These are phyloP conservation scores for Blastobotrys buckinghamii DNA, from an alignment of 1,139 yeast genomes.

Conservation along the genomic window DNA sequence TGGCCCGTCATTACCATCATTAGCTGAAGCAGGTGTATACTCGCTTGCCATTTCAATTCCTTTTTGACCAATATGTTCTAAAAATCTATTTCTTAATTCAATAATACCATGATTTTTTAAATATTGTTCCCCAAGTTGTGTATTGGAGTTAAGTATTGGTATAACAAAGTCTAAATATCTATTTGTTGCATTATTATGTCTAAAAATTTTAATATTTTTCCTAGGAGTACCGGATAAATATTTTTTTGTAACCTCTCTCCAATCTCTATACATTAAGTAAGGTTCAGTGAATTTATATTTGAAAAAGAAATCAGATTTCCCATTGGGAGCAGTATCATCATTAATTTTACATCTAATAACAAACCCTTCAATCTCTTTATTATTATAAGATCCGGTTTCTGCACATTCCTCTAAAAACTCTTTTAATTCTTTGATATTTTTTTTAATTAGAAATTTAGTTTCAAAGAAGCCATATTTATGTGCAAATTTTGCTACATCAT, in stretches of 20 bases:
- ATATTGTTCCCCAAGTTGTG: conserved; percentile 43
- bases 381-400: conserved; percentile 64
- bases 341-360: conserved; percentile 59
- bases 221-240: conserved; percentile 43
- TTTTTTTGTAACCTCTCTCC: conserved; percentile 78
- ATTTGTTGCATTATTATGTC: conserved; percentile 55
- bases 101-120: conserved; percentile 67
- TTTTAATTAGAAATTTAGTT: conserved; percentile 43
- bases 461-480: conserved; percentile 63
- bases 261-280: conserved; percentile 79
- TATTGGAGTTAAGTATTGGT: conserved; percentile 42
- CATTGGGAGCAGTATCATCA: not conserved
- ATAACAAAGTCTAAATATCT: conserved; percentile 64
- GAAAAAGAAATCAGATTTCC: conserved; percentile 57
- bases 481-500: conserved; percentile 56
- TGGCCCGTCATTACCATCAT: not conserved
- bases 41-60: conserved; percentile 38
- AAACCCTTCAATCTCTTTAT: conserved; percentile 83
- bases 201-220: conserved; percentile 41
- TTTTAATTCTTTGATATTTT: conserved; percentile 40
- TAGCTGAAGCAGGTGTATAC: conserved; percentile 2
- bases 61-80: conserved; percentile 43
- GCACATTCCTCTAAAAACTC: conserved; percentile 52
- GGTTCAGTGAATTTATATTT: conserved; percentile 96
- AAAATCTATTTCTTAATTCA: conserved; percentile 55